phyloP scores from a whole-genome alignment of 495 filamentous ascomycete genomes.

The Chlorociboria aeruginascens region DNA sequence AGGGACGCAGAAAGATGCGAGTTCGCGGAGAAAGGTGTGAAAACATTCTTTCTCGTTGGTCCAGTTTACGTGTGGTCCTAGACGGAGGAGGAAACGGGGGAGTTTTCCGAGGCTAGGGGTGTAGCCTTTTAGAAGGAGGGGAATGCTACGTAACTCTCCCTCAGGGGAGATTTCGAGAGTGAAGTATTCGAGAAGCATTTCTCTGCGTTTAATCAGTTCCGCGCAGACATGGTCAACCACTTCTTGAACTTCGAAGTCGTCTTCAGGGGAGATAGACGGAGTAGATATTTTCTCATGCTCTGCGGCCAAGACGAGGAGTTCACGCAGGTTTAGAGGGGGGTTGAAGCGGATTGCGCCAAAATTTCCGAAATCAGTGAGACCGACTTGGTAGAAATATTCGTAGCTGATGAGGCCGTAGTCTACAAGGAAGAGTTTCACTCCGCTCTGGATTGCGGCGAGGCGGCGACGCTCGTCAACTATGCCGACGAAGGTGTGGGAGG shows the following conservation, averaged over 20 bases:
- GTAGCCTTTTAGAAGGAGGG: constrained; percentile 82
- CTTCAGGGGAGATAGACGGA: constrained; percentile 21
- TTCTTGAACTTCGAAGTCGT: constrained; percentile 51
- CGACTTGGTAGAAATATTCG: constrained; percentile 96
- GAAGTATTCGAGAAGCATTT: constrained; percentile 93
- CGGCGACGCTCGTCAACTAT: constrained; percentile 80
- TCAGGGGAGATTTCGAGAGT: constrained; percentile 66
- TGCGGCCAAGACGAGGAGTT: constrained; percentile 62
- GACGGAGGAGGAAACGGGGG: constrained; percentile 73
- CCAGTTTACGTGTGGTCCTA: constrained; percentile 90
- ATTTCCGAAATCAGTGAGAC: constrained; percentile 91
- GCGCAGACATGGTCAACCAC: constrained; percentile 48
- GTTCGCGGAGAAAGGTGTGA: constrained; percentile 67
- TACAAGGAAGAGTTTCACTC: constrained; percentile 84
- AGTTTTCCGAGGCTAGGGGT: constrained; percentile 75
- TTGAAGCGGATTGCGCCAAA: constrained; percentile 77
- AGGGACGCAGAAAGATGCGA: constrained; percentile 88
- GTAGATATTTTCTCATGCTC: constrained; percentile 44
- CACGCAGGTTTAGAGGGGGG: constrained; percentile 57
- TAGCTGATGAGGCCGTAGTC: constrained; percentile 84
- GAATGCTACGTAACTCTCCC: constrained; percentile 67
- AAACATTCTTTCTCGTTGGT: constrained; percentile 75
- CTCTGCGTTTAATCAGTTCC: constrained; percentile 56
- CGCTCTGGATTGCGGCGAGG: constrained; percentile 83
- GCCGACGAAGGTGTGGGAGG: constrained; percentile 86